Base-by-base conservation (phyloP, 2,329 filamentous ascomycete genomes). In the Aspergillus uvarum region DNA sequence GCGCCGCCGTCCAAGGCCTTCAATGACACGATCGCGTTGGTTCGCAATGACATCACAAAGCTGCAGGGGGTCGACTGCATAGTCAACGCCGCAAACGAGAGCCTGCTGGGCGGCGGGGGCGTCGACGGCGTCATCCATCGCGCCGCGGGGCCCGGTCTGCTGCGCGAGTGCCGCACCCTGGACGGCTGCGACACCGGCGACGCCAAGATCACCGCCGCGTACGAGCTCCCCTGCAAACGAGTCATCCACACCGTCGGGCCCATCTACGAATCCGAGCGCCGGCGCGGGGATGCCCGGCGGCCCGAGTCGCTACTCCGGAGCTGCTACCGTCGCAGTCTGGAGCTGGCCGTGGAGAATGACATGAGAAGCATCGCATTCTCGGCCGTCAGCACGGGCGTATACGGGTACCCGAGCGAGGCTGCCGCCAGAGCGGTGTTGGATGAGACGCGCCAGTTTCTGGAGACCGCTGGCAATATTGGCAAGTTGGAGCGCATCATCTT, bases 211-310 rank as follows among this genome's bases (percentile, higher is more conserved):
- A 97, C 95, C 0, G 74, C 79, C 38, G 94, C 87, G 8, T 92
- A 95, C 75, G 70, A 85, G 0, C 80, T 98, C 24, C 92, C 92
- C 0, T 89, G 87, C 69, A 83, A 85, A 59, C 87, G 90, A 65
- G 85, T 98, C 66, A 96, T 98, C 58, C 95, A 98, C 75, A 87
- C 95, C 19, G 94, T 97, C 3, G 95, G 95, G 0, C 95, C 95
- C 0, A 77, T 96, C 31, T 97, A 93, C 75, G 66, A 78, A 55
- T 66, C 68, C 0, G 69, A 74, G 3, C 72, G 80, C 19, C 70
- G 51, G 3, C 58, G 72, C 12, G 67, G 79, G 21, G 74, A 74
- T 24, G 12, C 38, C 38, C 59, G 70, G 21, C 61, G 74, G 11
- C 72, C 69, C 19, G 76, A 78, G 56, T 51, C 53, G n/a, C 68